Conservation (phyloP, 163 green algal species). For the Scenedesmus sp. region DNA sequence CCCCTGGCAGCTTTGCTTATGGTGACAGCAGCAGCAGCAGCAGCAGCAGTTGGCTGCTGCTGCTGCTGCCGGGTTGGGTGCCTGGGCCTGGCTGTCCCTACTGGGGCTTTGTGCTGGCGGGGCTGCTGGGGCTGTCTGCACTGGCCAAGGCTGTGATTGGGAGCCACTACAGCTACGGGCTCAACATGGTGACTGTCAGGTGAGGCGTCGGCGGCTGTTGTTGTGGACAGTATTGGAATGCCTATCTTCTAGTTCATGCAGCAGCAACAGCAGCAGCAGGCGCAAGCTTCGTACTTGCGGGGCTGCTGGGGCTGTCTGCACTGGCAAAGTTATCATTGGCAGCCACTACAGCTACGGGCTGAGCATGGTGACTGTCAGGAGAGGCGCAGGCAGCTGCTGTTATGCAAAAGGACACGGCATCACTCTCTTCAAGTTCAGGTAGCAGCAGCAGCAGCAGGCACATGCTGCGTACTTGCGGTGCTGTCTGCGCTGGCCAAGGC, state of each 20-base stretch:
- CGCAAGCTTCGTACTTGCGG: conserved; percentile 55
- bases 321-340: conserved; percentile 45
- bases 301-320: conserved; percentile 46
- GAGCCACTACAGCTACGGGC: conserved; percentile 59
- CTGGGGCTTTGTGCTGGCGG: conserved; percentile 57
- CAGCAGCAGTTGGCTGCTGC: neutral
- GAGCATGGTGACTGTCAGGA: conserved; percentile 8
- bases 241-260: too few species aligned
- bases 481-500: conserved; percentile 41
- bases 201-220: too few species aligned
- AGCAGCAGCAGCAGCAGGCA: too few species aligned
- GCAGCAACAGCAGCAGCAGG: too few species aligned
- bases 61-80: neutral
- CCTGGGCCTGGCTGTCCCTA: neutral
- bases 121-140: conserved; percentile 48
- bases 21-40: neutral
- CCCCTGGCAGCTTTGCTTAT: neutral
- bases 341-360: conserved; percentile 59
- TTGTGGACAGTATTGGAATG: too few species aligned
- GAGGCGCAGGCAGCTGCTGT: neutral
- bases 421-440: too few species aligned
- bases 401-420: too few species aligned
- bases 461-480: too few species aligned
- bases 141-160: conserved; percentile 50
- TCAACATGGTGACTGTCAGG: conserved; percentile 34